These are phyloP conservation scores for Cadophora luteo-olivacea DNA, from an alignment of 2,329 filamentous ascomycete species.

Conservation along the genomic window DNA sequence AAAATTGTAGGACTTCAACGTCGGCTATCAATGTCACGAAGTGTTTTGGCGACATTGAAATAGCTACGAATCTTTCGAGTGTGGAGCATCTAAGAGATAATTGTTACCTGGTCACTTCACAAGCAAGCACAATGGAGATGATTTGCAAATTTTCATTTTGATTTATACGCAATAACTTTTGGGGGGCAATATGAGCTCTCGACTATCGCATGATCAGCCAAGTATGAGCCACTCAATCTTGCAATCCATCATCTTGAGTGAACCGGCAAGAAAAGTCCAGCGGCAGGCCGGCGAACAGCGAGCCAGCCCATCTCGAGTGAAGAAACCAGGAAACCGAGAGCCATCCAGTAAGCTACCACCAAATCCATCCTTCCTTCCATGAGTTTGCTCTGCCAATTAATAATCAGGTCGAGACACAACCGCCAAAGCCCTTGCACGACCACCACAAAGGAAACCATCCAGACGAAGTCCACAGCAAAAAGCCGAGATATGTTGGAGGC, in stretches of 20 bases:
- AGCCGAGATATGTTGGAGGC: background rate
- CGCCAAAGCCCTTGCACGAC: background rate
- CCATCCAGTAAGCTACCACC: conserved; percentile 2
- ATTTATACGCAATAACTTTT: conserved; percentile 13
- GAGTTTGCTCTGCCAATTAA: background rate
- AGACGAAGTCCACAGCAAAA: background rate
- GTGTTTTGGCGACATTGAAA: background rate
- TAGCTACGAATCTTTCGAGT: background rate
- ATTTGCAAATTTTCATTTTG: conserved; percentile 5
- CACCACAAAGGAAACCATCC: conserved; percentile 1
- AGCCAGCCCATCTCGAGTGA: conserved; percentile 1
- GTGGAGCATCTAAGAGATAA: background rate
- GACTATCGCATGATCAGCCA: conserved; percentile 5
- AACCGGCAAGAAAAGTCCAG: conserved; percentile 3
- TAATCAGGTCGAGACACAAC: background rate
- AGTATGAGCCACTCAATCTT: conserved; percentile 1
- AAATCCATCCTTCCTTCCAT: background rate
- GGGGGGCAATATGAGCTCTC: conserved; percentile 6
- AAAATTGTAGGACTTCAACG: background rate
- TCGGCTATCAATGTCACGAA: background rate
- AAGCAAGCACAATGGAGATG: background rate
- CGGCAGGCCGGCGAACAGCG: background rate
- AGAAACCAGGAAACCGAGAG: background rate
- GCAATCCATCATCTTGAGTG: conserved; percentile 13
- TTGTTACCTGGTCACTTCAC: background rate